Conservation (phyloP, 2,329 filamentous ascomycete species). For the Colletotrichum godetiae region DNA sequence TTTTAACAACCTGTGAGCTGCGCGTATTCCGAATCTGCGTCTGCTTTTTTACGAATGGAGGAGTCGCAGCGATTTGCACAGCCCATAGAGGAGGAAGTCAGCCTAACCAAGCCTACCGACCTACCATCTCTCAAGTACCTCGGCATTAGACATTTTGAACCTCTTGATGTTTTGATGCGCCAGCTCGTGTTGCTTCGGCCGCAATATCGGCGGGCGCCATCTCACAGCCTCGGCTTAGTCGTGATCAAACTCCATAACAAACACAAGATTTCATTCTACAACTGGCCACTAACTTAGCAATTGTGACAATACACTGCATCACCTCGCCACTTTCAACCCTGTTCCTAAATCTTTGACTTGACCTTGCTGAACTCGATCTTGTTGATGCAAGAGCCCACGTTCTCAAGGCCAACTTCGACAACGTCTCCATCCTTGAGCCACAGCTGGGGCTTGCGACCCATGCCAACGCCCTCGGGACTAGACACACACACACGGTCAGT, state of each 20-base stretch:
- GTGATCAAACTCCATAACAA: neutral
- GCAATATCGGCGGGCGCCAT: neutral
- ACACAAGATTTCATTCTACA: neutral
- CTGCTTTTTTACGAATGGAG: too few species aligned
- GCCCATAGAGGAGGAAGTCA: too few species aligned
- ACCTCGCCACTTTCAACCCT: neutral
- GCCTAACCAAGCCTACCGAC: too few species aligned
- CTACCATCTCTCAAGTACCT: too few species aligned
- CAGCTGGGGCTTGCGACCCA: slow-evolving; percentile 73
- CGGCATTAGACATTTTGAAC: neutral
- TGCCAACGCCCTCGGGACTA: slow-evolving; percentile 77
- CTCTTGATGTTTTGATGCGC: neutral
- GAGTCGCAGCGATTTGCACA: too few species aligned
- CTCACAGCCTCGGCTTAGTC: neutral
- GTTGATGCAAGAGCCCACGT: slow-evolving; percentile 70
- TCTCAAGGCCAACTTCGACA: slow-evolving; percentile 75
- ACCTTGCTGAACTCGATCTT: slow-evolving; percentile 47
- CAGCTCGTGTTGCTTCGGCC: too few species aligned
- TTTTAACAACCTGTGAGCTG: too few species aligned
- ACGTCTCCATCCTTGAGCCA: slow-evolving; percentile 79
- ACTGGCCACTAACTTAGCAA: neutral
- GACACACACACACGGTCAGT: slow-evolving; percentile 11
- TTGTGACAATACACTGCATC: neutral
- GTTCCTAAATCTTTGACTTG: slow-evolving; percentile 41
- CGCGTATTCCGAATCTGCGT: too few species aligned